Conservation (phyloP, 257 asterid genomes). For the Thymus mandschuricus region DNA sequence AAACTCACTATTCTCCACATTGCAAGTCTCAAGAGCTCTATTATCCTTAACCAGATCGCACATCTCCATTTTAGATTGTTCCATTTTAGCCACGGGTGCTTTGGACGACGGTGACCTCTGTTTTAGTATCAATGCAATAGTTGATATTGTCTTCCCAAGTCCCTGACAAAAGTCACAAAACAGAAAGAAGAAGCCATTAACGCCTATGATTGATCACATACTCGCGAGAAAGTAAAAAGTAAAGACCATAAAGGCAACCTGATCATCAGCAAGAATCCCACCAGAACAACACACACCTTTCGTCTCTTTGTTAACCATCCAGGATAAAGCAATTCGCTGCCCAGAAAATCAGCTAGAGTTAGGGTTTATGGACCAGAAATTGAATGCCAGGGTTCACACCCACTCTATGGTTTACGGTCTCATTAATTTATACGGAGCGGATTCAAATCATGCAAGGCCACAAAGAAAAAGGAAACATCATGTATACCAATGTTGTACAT, state of each 20-base stretch:
- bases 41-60: slow-evolving; percentile 76
- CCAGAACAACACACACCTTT: slow-evolving; percentile 79
- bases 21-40: slow-evolving; percentile 39
- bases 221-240: slow-evolving; percentile 12
- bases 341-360: slow-evolving; percentile 36
- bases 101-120: slow-evolving; percentile 77
- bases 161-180: slow-evolving; percentile 67
- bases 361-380: slow-evolving; percentile 13
- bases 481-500: too few relatives aligned
- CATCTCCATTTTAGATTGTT: slow-evolving; percentile 59
- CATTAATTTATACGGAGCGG: background rate
- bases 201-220: slow-evolving; percentile 21
- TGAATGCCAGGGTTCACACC: background rate
- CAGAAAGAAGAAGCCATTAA: slow-evolving; percentile 22
- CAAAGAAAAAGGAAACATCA: too few relatives aligned
- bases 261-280: slow-evolving; percentile 99
- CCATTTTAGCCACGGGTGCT: slow-evolving; percentile 42
- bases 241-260: slow-evolving; percentile 51
- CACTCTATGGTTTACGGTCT: background rate
- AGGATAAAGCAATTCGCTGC: slow-evolving; percentile 92
- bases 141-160: slow-evolving; percentile 93
- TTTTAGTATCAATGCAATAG: slow-evolving; percentile 84
- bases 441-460: background rate
- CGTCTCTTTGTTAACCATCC: slow-evolving; percentile 98
- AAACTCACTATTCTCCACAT: slow-evolving; percentile 41